Evolutionary conservation across 2,329 filamentous ascomycete species (phyloP), one percentile per base, ranked within the genome.

Genomic region (Cladosporium oxysporum): DNA sequence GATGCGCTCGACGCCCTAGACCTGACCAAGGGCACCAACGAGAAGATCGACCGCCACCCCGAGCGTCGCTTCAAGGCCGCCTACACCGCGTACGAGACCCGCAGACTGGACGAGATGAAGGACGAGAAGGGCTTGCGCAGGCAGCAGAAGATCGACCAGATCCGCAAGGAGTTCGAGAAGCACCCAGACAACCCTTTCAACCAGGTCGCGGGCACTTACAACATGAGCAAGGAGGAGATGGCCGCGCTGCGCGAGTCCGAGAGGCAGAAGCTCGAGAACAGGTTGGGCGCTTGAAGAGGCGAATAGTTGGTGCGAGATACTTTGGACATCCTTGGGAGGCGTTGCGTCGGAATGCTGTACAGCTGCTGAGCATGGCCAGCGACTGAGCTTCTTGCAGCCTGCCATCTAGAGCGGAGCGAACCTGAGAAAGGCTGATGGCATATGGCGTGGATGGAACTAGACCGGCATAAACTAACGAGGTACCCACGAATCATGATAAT

Each of bases 171-270:
- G 81, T 99, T 98, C 78, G 91, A 96, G 79, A 96, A 92, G 83
- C 91, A 91, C 74, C 90, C 91, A 1, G 94, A 98, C 73, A 99
- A 99, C 78, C 95, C 95, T 16, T 95, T 96, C 81, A 97, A 97
- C 81, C 92, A 96, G 81, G 88, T 90, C 18, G 87, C 83, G 61
- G 91, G 88, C 2, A 79, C 83, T 3, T 96, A 92, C 80, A 91
- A 99, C 79, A 87, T 91, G 63, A 86, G 85, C 26, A 90, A 87
- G 79, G 91, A 92, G 4, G 94, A 99, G 73, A 74, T 97, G 53
- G 83, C 83, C 58, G 83, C 86, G 58, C 80, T 93, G 66, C 86
- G 87, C 50, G 78, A 84, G 64, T 68, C 69, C 23, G 73, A 73
- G 71, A 74, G 69, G 70, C 69, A 61, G 28, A 71, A 71, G 67